Evolutionary conservation across 768 basidiomycete genomes (phyloP), one percentile per base, ranked within the genome.

Genomic region (Tremella mesenterica): DNA sequence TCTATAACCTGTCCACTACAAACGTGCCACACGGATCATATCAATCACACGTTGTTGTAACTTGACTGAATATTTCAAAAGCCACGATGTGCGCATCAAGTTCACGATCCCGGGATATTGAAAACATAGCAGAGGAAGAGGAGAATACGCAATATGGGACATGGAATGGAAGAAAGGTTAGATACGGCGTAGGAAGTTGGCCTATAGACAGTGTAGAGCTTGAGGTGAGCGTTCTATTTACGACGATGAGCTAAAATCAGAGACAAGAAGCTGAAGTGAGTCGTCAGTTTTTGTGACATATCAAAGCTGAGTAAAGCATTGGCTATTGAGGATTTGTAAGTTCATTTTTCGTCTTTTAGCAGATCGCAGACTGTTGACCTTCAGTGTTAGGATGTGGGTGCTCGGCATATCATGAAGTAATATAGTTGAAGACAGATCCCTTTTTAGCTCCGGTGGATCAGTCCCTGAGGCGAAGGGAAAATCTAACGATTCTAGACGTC

Each of bases 401-500:
- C 23, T 20, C 50, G 5, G 5, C 13, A 16, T 28, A 18, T 21
- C 9, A 14, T 12, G 10, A 18, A 27, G 9, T 30, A 4, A 53
- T 5, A 9, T 43, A 41, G n/a, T 41, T 8, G 23, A 4, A 16
- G 4, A 4, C 16, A 57, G 56, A 45, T 28, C 59, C 58, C 12
- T 60, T 46, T 36, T 25, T 57, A n/a, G 59, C 55, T 9, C 56
- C 55, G 16, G 48, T 60, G 2, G 55, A 56, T 27, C 38, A 48
- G 16, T 33, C 57, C 14, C 44, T 20, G 20, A 31, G n/a, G 13
- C 31, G 16, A n/a, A 18, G 7, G 21, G 23, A 36, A 13, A 38
- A 31, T 18, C 57, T 27, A 16, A 48, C 30, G 36, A 47, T 60
- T 13, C 38, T 64, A 30, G 63, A 64, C 41, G 44, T 64, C 13